Base-by-base conservation (phyloP, 495 filamentous ascomycete genomes). In the Pseudotulostoma volvatum region DNA sequence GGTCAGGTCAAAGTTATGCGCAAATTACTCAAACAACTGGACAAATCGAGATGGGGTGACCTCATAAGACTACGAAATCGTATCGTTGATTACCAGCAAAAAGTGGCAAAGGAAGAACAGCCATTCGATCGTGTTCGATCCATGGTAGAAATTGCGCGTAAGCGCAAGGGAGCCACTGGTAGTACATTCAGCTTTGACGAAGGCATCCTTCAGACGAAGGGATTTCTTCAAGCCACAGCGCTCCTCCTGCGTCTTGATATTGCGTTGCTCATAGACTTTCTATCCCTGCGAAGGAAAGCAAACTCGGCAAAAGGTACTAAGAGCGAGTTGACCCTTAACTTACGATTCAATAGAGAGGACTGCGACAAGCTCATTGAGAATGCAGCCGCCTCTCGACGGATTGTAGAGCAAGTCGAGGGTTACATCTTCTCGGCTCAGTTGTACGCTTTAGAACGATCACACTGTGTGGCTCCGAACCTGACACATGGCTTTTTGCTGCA, bases 121-220 rank as follows among this genome's bases (percentile, higher is more conserved):
- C 77, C 76, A 1, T 74, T 76, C 38, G 64, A 68, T 20, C 61
- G 64, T 9, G 71, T 82, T 7, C 60, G 63, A 14, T 51, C 63
- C 37, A 52, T 75, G 42, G 69, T 76, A 18, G 49, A 66, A 37
- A 59, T 68, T 31, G 65, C 65, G 3, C 59, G 59, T 16, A 51
- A 59, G 11, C 58, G 61, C 25, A 56, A 60, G 28, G 47, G 53
- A 23, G 52, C 49, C 11, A 36, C 47, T 14, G 51, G 50, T 1
- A n/a, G n/a, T n/a, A 44, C 51, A 8, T 68, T 76, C 42, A 37
- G 48, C 16, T 59, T 67, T 18, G 59, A 68, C 17, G 55, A 60
- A 17, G 44, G 37, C 21, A 38, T 51, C 2, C 55, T 75, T 18
- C 70, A 76, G 38, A 54, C 55, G 9, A 63, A 66, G 13, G 62